Base-by-base conservation (phyloP, 495 filamentous ascomycete genomes). In the Rhypophila decipiens region DNA sequence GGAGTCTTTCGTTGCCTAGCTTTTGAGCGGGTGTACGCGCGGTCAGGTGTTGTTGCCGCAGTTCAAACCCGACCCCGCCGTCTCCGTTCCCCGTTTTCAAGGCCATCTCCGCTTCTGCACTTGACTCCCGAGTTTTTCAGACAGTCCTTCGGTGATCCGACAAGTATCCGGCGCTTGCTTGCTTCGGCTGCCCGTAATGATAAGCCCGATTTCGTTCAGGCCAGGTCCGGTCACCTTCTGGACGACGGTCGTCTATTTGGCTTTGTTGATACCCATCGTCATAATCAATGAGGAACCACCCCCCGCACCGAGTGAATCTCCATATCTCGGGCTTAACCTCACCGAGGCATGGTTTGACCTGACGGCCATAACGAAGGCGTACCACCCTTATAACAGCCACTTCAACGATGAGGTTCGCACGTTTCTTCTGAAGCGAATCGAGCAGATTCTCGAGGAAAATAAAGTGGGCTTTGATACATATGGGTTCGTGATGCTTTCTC, bases 311-410 rank as follows among this genome's bases (percentile, higher is more conserved):
- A 69, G 54, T n/a, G 46, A 57, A 21, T 71, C 69, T 4, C 51
- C 56, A 3, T 38, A 49, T 21, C 11, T 36, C 31, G 68, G 67
- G n/a, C 68, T 90, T 42, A 84, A 95, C 53, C 67, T 96, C 15
- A 80, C 82, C 21, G 79, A 89, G 68, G 90, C 91, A 19, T 97
- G 91, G 91, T 64, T 73, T 13, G 90, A 98, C 60, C 76, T 98
- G 17, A 78, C 86, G 27, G 66, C 68, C 31, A 65, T 98, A 15
- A 89, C 82, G n/a, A 73, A 69, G 44, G 77, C 76, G 0, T 95
- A 85, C 57, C 93, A 94, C 57, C 93, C 91, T 0, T 94, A 87
- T 65, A 97, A 96, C 65, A 88, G 83, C 24, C 82, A 71, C 29
- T 72, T 75, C 47, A 97, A 96, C 57, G 93, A 95, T 52, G 75